Evolutionary conservation across 2,329 filamentous ascomycete species (phyloP), one percentile per base, ranked within the genome.

Genomic region (Clarireedia homoeocarpa): DNA sequence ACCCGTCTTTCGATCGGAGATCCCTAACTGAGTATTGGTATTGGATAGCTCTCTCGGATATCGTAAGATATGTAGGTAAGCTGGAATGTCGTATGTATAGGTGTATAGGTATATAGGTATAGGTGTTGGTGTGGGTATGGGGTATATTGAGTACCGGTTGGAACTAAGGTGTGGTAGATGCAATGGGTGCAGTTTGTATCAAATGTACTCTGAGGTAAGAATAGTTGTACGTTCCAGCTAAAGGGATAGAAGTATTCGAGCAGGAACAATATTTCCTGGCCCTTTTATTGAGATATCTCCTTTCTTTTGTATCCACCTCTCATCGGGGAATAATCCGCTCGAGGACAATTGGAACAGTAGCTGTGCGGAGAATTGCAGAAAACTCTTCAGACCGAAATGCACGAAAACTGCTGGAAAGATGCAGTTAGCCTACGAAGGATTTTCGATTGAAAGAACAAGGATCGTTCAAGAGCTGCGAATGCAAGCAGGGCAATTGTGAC

Each of bases 341-440:
- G 39, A 55, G 53, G 30, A 36, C 53, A 51, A 51, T 55, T 51
- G 39, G 24, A 51, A 51, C 53, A 51, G 51, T 39, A 45, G 26
- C 42, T 38, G 20, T 45, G 53, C 53, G 53, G 53, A 55, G 24
- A 55, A 55, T 55, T 55, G 53, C 53, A 55, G 53, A 55, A 45
- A 27, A 34, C 30, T 51, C 27, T 23, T 23, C 46, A 55, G 53
- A 55, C 50, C 47, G 34, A 55, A 54, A 47, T 24, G 53, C 50
- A 55, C 53, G 53, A 55, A 51, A 55, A 55, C 53, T 55, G 53
- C 36, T 51, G 38, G 53, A 39, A 49, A 45, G 34, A 55, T 55
- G 53, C 53, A 55, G 47, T 55, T 55, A 55, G 53, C 53, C 53
- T 55, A 51, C 39, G 27, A 55, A 51, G 53, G 38, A 39, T 46